phyloP scores from a whole-genome alignment of 768 basidiomycete genomes.

The Candolleomyces aberdarensis region DNA sequence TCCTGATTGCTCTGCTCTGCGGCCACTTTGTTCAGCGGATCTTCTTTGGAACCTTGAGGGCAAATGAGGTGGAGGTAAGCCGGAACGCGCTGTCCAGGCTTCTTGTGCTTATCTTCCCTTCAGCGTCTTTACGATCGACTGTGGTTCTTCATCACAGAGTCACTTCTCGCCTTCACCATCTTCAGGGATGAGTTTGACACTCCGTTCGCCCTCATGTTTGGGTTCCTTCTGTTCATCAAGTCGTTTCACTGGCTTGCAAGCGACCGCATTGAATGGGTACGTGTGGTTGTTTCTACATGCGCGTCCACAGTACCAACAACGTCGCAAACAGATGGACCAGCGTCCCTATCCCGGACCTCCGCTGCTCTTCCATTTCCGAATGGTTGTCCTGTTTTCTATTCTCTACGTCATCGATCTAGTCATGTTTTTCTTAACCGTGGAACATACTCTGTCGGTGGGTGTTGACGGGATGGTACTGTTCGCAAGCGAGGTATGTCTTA shows the following conservation, averaged over 20 bases:
- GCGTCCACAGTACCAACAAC: constrained; percentile 5
- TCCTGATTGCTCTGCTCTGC: constrained; percentile 71
- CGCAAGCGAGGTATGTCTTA: constrained; percentile 71
- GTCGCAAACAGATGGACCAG: constrained; percentile 87
- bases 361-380: constrained; percentile 80
- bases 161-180: constrained; percentile 92
- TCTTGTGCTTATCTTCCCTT: constrained; percentile 1
- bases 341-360: constrained; percentile 83
- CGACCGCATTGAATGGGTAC: constrained; percentile 95
- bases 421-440: constrained; percentile 78
- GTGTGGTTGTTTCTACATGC: not conserved
- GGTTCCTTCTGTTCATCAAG: constrained; percentile 90
- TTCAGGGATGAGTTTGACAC: constrained; percentile 94
- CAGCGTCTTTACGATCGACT: constrained; percentile 93
- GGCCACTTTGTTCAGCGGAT: constrained; percentile 79
- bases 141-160: constrained; percentile 98
- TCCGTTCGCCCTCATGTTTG: constrained; percentile 92
- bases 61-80: constrained; percentile 89
- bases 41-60: constrained; percentile 87
- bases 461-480: constrained; percentile 93
- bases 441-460: constrained; percentile 74
- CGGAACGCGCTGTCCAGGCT: not conserved
- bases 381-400: constrained; percentile 69
- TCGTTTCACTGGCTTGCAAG: constrained; percentile 97
- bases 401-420: constrained; percentile 72